A percentile compares a stretch with the other conserved stretches of the same genome.
phyloP scores from a whole-genome alignment of 345 rosid genomes.

The Syzygium aqueum region DNA sequence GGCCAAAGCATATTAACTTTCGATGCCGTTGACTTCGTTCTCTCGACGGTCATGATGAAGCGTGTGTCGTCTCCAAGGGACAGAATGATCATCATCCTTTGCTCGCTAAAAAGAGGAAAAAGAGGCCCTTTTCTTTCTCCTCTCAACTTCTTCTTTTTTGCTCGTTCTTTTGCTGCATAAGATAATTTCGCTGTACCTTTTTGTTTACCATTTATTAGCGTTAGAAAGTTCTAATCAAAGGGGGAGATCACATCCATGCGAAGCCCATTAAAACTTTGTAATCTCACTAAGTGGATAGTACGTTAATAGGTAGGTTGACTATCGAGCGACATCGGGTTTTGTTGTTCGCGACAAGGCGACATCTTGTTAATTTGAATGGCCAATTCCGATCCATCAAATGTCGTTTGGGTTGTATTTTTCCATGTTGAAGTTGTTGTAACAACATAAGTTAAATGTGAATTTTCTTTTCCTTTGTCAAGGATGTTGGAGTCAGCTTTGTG shows the following conservation, averaged over 20 bases:
- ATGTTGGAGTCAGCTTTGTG: background rate
- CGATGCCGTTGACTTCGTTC: constrained; percentile 4
- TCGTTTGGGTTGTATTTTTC: background rate
- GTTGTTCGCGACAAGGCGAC: background rate
- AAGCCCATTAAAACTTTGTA: background rate
- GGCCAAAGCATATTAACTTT: background rate
- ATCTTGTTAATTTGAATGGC: background rate
- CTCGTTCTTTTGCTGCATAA: background rate
- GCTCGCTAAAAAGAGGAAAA: constrained; percentile 4
- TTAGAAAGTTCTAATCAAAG: background rate
- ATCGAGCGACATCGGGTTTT: too few species aligned
- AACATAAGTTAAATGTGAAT: background rate
- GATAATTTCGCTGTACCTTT: background rate
- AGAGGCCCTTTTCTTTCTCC: constrained; percentile 10
- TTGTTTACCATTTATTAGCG: background rate
- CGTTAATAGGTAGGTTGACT: background rate
- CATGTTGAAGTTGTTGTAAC: background rate
- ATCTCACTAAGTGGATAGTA: background rate
- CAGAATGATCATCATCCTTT: constrained; percentile 40
- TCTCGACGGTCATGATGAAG: constrained; percentile 24
- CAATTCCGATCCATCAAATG: background rate
- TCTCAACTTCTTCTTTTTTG: background rate
- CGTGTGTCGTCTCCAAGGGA: constrained; percentile 51
- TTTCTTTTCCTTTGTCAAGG: background rate
- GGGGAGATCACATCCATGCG: background rate